Conservation (phyloP, 768 basidiomycete species). For the Russula foetens region DNA sequence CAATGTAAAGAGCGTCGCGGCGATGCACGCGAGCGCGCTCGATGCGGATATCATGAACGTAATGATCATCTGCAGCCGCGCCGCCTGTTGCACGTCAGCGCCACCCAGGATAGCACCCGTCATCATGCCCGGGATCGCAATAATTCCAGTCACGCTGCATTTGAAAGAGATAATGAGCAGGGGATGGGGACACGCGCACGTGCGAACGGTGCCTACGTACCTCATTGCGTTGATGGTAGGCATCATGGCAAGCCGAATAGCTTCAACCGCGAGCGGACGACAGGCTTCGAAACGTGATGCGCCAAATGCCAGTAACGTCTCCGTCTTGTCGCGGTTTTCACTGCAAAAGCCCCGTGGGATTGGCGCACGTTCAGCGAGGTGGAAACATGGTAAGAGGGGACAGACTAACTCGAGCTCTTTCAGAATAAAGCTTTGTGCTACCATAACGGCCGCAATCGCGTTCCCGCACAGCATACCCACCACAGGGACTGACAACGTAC, state of each 20-base stretch:
- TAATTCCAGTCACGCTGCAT: slow-evolving; percentile 61
- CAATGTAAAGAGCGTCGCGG: slow-evolving; percentile 53
- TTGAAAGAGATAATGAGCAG: neutral
- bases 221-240: slow-evolving; percentile 87
- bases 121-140: slow-evolving; percentile 88
- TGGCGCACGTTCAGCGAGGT: neutral
- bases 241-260: slow-evolving; percentile 68
- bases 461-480: slow-evolving; percentile 83
- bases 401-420: slow-evolving; percentile 61
- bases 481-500: slow-evolving; percentile 50
- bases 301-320: slow-evolving; percentile 80
- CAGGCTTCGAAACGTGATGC: slow-evolving; percentile 81
- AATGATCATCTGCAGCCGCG: slow-evolving; percentile 84
- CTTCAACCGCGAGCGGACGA: slow-evolving; percentile 67
- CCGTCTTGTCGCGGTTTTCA: slow-evolving; percentile 79
- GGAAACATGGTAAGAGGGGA: neutral
- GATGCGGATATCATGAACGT: slow-evolving; percentile 89
- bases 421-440: slow-evolving; percentile 61
- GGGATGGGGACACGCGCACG: too few species aligned
- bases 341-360: slow-evolving; percentile 27
- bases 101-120: slow-evolving; percentile 87
- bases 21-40: slow-evolving; percentile 62
- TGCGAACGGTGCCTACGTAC: slow-evolving; percentile 27
- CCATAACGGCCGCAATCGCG: slow-evolving; percentile 67
- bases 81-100: slow-evolving; percentile 76